Conservation (phyloP, 352 stramenopile species). For the Plasmopara halstedii region DNA sequence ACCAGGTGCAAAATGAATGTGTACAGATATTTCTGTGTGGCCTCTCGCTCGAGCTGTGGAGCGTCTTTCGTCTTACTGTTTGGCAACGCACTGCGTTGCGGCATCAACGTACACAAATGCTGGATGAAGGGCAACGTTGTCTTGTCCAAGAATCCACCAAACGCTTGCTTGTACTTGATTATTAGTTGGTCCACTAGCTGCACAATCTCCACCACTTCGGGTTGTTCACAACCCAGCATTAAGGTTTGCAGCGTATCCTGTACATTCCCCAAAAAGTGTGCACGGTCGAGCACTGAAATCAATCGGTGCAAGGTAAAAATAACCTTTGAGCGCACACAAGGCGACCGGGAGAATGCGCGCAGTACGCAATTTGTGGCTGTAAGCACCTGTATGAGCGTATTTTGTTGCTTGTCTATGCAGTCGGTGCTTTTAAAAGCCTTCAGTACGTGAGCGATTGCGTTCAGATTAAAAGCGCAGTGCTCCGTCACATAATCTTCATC, state of each 20-base stretch:
- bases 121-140: constrained; percentile 62
- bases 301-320: constrained; percentile 76
- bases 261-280: constrained; percentile 61
- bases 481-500: constrained; percentile 40
- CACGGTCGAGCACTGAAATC: constrained; percentile 59
- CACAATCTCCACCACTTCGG: constrained; percentile 74
- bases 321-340: constrained; percentile 66
- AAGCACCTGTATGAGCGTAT: constrained; percentile 68
- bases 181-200: constrained; percentile 82
- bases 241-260: constrained; percentile 48
- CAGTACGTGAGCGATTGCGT: constrained; percentile 72
- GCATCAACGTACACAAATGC: constrained; percentile 64
- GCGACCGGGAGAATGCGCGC: constrained; percentile 35
- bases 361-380: constrained; percentile 54
- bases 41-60: constrained; percentile 64
- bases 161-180: constrained; percentile 73
- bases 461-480: constrained; percentile 54
- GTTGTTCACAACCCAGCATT: constrained; percentile 52
- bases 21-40: constrained; percentile 77
- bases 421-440: constrained; percentile 75
- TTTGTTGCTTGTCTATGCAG: constrained; percentile 67
- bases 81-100: constrained; percentile 32
- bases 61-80: constrained; percentile 61
- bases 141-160: constrained; percentile 63
- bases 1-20: constrained; percentile 70